These are phyloP conservation scores for Drosera spatulata DNA, from an alignment of 179 eudicot genomes.

Conservation along the genomic window DNA sequence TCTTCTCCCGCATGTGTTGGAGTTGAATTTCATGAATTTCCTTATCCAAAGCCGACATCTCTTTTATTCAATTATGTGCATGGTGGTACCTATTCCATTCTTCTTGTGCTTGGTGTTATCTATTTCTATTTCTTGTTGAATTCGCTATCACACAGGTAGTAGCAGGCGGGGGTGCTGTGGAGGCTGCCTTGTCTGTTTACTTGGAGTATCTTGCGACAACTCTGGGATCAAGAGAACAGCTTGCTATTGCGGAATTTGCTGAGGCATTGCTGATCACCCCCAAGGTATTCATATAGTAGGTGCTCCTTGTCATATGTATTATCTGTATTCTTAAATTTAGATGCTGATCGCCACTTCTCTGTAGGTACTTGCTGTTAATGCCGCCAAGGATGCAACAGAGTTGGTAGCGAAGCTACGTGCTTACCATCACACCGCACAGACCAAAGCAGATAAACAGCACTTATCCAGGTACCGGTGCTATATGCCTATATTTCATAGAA, in stretches of 20 bases:
- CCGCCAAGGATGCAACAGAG: no score
- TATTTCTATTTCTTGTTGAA: conserved; percentile 1
- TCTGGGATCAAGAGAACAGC: conserved; percentile 91
- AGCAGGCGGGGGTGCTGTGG: conserved; percentile 98
- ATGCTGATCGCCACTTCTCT: not conserved
- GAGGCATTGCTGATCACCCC: conserved; percentile 84
- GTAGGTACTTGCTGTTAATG: conserved; percentile 93
- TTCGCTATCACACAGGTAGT: conserved; percentile 85
- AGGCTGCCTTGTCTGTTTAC: conserved; percentile 86
- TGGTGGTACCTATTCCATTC: no score
- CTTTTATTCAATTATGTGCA: no score
- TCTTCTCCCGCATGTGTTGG: no score
- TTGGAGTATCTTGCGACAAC: conserved; percentile 95
- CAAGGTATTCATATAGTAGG: conserved; percentile 35
- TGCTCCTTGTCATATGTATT: not conserved
- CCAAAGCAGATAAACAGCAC: conserved; percentile 85
- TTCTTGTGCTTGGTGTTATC: no score
- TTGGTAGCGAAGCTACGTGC: conserved; percentile 90
- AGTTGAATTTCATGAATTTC: no score
- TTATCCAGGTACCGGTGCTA: conserved; percentile 51
- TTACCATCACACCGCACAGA: conserved; percentile 84
- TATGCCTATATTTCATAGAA: not conserved
- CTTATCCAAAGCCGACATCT: no score
- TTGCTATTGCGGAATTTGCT: conserved; percentile 95
- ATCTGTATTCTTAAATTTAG: not conserved